phyloP scores from a whole-genome alignment of 1,139 yeast species.

The Yamadazyma sp. region DNA sequence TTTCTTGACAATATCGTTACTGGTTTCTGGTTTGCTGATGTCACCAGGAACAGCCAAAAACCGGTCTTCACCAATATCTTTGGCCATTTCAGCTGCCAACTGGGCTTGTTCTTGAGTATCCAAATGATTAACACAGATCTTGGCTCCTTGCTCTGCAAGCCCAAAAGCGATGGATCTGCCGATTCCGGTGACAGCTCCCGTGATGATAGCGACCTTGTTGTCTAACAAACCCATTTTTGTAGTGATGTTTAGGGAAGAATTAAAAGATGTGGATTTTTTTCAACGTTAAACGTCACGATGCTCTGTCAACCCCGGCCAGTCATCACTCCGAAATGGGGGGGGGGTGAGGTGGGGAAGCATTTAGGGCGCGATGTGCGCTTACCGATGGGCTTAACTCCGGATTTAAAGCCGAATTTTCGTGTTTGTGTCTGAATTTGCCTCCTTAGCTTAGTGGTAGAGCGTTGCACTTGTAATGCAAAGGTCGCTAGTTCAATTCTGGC shows the following conservation, averaged over 20 bases:
- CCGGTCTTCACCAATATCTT: constrained; percentile 20
- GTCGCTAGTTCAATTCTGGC: constrained; percentile 95
- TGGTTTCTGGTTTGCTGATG: constrained; percentile 37
- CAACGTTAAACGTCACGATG: too few relatives aligned
- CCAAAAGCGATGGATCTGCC: constrained; percentile 24
- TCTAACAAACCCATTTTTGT: constrained; percentile 6
- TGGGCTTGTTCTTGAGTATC: constrained; percentile 21
- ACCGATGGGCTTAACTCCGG: background rate
- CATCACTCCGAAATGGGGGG: background rate
- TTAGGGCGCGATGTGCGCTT: too few relatives aligned
- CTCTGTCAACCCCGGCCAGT: background rate
- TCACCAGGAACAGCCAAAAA: constrained; percentile 43
- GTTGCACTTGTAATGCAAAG: constrained; percentile 95
- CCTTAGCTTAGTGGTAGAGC: constrained; percentile 95
- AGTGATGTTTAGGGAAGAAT: background rate
- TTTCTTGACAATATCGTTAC: constrained; percentile 27
- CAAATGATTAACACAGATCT: constrained; percentile 23
- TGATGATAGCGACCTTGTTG: constrained; percentile 23
- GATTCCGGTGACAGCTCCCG: constrained; percentile 32
- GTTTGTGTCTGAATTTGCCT: constrained; percentile 37
- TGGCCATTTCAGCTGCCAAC: constrained; percentile 16
- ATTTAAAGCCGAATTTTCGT: background rate
- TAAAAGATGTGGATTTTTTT: background rate
- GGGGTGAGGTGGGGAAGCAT: background rate
- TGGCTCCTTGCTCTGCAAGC: constrained; percentile 21